A percentile compares a stretch with the other conserved stretches of the same genome.
These are phyloP conservation scores for Paecilomyces sp. DNA, from an alignment of 2,329 filamentous ascomycete genomes.

Conservation along the genomic window DNA sequence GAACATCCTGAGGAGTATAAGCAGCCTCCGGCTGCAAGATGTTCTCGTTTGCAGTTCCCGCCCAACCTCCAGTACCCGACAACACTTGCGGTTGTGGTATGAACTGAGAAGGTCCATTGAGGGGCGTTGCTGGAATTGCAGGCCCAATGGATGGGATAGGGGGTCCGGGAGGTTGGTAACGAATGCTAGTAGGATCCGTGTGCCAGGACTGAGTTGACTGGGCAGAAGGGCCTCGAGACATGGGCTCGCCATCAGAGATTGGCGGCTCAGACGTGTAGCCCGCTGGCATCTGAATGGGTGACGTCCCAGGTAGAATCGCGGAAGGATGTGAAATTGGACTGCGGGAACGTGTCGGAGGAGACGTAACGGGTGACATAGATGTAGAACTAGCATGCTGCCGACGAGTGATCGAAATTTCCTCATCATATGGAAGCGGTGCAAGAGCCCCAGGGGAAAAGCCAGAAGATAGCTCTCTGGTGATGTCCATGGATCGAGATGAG, in stretches of 20 bases:
- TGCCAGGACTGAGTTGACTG: not conserved
- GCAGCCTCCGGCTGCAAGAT: not conserved
- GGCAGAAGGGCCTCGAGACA: not conserved
- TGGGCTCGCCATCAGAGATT: not conserved
- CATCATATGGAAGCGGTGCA: conserved; percentile 24
- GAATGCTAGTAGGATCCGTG: not conserved
- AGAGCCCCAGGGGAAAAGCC: conserved; percentile 17
- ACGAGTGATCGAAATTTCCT: conserved; percentile 24
- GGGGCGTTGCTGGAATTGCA: not conserved
- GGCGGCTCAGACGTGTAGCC: not conserved
- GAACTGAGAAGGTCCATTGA: not conserved
- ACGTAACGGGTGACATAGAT: conserved; percentile 8
- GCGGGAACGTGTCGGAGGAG: conserved; percentile 5
- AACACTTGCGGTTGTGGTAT: not conserved
- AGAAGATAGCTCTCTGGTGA: conserved; percentile 16
- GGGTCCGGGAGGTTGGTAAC: not conserved
- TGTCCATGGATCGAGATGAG: conserved; percentile 6
- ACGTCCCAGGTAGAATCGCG: not conserved
- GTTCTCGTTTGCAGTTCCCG: not conserved
- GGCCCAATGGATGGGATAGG: not conserved
- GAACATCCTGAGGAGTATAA: not conserved
- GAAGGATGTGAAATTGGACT: conserved; percentile 5
- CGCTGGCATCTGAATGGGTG: not conserved
- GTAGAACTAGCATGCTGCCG: conserved; percentile 12
- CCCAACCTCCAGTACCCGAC: not conserved